phyloP scores from a whole-genome alignment of 345 rosid genomes.

The Gossypium ekmanianum region DNA sequence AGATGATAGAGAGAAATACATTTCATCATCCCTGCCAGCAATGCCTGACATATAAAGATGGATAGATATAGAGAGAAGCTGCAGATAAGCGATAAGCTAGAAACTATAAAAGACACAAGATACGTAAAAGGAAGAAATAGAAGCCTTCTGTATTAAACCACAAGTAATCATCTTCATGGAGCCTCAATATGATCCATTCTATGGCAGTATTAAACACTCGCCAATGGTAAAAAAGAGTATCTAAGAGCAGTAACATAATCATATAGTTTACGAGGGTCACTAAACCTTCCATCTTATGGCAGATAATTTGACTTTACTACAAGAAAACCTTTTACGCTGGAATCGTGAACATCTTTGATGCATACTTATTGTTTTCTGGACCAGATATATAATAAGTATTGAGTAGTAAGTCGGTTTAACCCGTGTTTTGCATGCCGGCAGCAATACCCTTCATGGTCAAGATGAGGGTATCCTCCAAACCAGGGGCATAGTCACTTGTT shows the following conservation, averaged over 20 bases:
- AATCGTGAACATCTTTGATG: not conserved
- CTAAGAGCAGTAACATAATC: not conserved
- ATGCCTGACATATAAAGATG: no score
- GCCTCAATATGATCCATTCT: not conserved
- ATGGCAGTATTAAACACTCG: not conserved
- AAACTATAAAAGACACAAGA: not conserved
- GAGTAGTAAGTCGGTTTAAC: conserved; percentile 33
- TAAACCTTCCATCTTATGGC: not conserved
- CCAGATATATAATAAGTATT: not conserved
- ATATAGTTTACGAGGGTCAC: not conserved
- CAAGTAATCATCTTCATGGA: not conserved
- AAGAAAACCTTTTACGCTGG: no score
- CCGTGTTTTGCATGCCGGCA: conserved; percentile 93
- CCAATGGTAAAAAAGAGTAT: not conserved
- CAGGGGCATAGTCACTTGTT: conserved; percentile 79
- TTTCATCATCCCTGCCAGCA: no score
- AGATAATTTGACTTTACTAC: not conserved
- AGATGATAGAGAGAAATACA: no score
- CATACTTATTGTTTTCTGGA: not conserved
- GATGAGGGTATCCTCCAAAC: conserved; percentile 96
- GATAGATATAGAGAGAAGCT: no score
- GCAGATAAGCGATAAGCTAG: not conserved
- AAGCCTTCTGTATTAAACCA: not conserved
- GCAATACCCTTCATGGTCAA: conserved; percentile 98
- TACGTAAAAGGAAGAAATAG: not conserved